A percentile compares a stretch with the other conserved stretches of the same genome.
phyloP scores from a whole-genome alignment of 768 basidiomycete species.

The Amanita fuliginea region DNA sequence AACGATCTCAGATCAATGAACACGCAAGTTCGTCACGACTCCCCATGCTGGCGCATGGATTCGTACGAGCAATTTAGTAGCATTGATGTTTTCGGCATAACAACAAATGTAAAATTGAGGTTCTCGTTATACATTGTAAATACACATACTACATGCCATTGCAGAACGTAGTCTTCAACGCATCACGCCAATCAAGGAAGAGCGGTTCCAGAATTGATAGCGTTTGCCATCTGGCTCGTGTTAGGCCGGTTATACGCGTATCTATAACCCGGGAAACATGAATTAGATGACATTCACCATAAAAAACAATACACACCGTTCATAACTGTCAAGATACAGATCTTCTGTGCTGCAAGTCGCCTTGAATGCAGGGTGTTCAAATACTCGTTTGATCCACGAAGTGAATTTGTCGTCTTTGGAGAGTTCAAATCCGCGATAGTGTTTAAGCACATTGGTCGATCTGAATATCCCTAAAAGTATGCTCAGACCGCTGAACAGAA shows the following conservation, averaged over 20 bases:
- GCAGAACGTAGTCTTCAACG: too few relatives aligned
- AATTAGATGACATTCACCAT: slow-evolving; percentile 12
- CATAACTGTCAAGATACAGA: slow-evolving; percentile 53
- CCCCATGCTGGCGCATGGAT: too few relatives aligned
- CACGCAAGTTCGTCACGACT: too few relatives aligned
- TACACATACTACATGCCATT: too few relatives aligned
- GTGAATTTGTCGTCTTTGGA: slow-evolving; percentile 36
- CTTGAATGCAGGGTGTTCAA: slow-evolving; percentile 52
- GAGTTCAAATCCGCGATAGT: slow-evolving; percentile 58
- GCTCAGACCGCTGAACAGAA: slow-evolving; percentile 18
- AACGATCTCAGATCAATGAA: too few relatives aligned
- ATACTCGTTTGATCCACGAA: slow-evolving; percentile 43
- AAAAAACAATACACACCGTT: slow-evolving; percentile 16
- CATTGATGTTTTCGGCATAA: too few relatives aligned
- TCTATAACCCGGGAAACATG: too few relatives aligned
- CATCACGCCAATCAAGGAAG: slow-evolving; percentile 36
- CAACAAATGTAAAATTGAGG: too few relatives aligned
- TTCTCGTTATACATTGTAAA: too few relatives aligned
- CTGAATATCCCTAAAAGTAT: slow-evolving; percentile 58
- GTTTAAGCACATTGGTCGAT: slow-evolving; percentile 49
- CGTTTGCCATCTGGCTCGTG: too few relatives aligned
- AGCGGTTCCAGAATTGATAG: slow-evolving; percentile 55
- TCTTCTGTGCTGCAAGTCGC: slow-evolving; percentile 58
- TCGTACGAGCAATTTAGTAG: too few relatives aligned
- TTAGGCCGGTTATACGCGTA: too few relatives aligned